Percentiles rank a stretch among this genome's conserved stretches.
Conservation (phyloP, 208 protist species). For the Wallacemonas sp. region DNA sequence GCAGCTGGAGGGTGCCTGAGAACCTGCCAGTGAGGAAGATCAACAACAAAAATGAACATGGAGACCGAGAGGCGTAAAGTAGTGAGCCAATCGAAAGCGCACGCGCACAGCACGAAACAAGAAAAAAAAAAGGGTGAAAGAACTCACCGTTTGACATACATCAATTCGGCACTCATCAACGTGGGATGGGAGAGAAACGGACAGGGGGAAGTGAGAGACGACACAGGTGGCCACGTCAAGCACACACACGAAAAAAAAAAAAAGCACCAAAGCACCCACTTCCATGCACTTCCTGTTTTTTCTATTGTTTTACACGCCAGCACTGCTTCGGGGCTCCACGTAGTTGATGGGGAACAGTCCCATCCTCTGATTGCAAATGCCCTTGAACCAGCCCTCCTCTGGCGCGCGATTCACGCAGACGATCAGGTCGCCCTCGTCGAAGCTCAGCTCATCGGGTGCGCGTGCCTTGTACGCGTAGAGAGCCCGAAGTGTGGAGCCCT, state of each 20-base stretch:
- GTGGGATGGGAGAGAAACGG: too few species aligned
- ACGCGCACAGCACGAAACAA: too few species aligned
- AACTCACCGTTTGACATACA: background rate
- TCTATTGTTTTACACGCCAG: too few species aligned
- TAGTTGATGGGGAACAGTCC: constrained; percentile 91
- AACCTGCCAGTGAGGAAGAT: background rate
- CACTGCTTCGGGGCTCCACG: constrained; percentile 30
- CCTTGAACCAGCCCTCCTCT: constrained; percentile 92
- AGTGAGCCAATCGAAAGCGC: too few species aligned
- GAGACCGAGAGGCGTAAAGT: background rate
- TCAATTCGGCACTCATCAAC: too few species aligned
- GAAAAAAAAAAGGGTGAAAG: constrained; percentile 11
- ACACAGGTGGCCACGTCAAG: background rate
- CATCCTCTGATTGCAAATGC: constrained; percentile 87
- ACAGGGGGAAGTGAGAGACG: too few species aligned
- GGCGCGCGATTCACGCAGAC: constrained; percentile 69
- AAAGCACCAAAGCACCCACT: too few species aligned
- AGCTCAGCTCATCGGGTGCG: constrained; percentile 85
- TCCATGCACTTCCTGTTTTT: too few species aligned
- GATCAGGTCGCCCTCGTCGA: constrained; percentile 73
- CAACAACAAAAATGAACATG: constrained; percentile 10
- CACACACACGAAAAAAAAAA: constrained; percentile 15
- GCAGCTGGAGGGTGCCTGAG: too few species aligned
- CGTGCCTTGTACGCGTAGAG: constrained; percentile 78
- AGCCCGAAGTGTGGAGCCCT: constrained; percentile 70